A percentile compares a stretch with the other conserved stretches of the same genome.
These are phyloP conservation scores for Aquilaria malaccensis DNA, from an alignment of 345 rosid species.

Conservation along the genomic window DNA sequence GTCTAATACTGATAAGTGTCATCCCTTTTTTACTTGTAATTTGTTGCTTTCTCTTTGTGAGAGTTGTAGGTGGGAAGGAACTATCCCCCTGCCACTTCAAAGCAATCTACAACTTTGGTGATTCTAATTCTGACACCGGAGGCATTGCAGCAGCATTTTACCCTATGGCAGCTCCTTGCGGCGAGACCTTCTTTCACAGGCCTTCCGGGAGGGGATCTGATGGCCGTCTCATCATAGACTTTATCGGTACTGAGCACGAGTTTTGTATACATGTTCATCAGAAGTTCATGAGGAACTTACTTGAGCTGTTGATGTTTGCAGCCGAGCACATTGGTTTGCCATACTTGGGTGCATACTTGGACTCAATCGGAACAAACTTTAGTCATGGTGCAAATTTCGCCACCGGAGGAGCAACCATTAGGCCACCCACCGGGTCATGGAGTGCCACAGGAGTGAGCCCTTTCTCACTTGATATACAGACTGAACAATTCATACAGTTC, in stretches of 20 bases:
- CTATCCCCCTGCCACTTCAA: conserved; percentile 15
- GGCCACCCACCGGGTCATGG: conserved; percentile 22
- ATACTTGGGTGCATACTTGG: conserved; percentile 31
- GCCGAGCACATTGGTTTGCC: conserved; percentile 33
- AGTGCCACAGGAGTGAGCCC: conserved; percentile 34
- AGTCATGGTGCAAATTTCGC: conserved; percentile 39
- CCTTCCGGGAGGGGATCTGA: conserved; percentile 24
- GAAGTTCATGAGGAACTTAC: too few species aligned
- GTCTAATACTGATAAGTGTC: too few species aligned
- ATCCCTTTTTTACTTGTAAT: too few species aligned
- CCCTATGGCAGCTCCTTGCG: conserved; percentile 14
- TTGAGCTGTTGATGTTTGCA: conserved; percentile 7
- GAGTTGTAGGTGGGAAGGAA: background rate
- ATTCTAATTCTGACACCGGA: conserved; percentile 37
- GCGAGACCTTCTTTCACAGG: conserved; percentile 24
- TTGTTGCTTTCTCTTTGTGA: background rate
- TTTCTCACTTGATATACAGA: conserved; percentile 32
- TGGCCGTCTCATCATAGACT: conserved; percentile 28
- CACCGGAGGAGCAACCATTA: conserved; percentile 36
- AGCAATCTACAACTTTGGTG: conserved; percentile 33
- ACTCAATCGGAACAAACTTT: conserved; percentile 32
- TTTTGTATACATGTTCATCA: too few species aligned
- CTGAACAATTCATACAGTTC: conserved; percentile 25
- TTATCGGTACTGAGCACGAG: conserved; percentile 13
- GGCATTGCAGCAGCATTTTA: conserved; percentile 26